A percentile compares a stretch with the other conserved stretches of the same genome.
Evolutionary conservation across 2,329 filamentous ascomycete species (phyloP).

Genomic region (Xylariaceae sp.): DNA sequence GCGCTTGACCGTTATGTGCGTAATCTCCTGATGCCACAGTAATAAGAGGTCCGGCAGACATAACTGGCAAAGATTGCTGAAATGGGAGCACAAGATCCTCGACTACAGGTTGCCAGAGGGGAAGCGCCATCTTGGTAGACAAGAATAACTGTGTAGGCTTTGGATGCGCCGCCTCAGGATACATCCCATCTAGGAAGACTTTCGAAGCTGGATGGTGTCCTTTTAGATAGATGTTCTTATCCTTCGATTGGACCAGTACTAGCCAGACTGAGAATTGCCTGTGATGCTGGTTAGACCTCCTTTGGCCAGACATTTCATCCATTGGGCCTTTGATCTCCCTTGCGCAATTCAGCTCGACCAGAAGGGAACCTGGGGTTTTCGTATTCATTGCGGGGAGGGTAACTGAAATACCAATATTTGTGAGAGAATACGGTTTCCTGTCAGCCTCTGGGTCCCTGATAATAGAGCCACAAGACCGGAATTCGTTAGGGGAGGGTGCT

Average conservation of each 20-base stretch:
- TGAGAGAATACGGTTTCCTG: conserved; percentile 7
- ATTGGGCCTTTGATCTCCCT: conserved; percentile 5
- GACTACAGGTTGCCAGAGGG: not conserved
- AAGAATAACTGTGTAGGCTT: not conserved
- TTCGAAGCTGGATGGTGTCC: conserved; percentile 12
- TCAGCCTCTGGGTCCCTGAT: not conserved
- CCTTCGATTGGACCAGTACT: not conserved
- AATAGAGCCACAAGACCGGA: conserved; percentile 23
- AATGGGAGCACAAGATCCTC: not conserved
- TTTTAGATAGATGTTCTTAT: conserved; percentile 1
- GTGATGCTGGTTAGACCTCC: not conserved
- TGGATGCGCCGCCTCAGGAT: not conserved
- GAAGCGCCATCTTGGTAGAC: not conserved
- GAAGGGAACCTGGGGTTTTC: fast-evolving
- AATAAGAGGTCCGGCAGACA: conserved; percentile 1
- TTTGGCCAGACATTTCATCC: not conserved
- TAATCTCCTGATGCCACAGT: conserved; percentile 12
- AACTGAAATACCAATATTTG: conserved; percentile 22
- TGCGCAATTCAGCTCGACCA: conserved; percentile 21
- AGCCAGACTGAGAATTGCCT: not conserved
- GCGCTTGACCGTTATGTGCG: not conserved
- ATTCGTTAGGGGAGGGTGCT: conserved; percentile 16
- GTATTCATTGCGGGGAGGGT: conserved; percentile 5
- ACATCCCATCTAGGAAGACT: conserved; percentile 9
- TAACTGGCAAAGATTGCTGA: conserved; percentile 1